Evolutionary conservation across 768 basidiomycete species (phyloP), one percentile per base, ranked within the genome.

Genomic region (Tulasnella sp.): DNA sequence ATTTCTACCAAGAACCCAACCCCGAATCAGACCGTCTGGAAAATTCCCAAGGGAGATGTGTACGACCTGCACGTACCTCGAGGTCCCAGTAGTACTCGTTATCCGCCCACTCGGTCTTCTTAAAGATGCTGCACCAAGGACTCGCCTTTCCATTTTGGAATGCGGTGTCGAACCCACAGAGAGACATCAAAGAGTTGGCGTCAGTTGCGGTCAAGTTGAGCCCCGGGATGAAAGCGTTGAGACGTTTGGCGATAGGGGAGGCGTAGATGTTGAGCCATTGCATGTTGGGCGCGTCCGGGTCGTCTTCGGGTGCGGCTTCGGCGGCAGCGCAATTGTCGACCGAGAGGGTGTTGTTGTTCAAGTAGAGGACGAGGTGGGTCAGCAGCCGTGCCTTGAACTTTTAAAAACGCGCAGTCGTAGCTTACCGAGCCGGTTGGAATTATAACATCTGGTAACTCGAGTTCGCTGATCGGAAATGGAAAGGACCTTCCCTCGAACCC

Each of bases 71-170:
- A 78, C 58, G 21, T 27, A 80, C 79, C 21, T 80, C 56, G 38
- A 80, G 75, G 40, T 80, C 79, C 44, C 58, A 62, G 19, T 58
- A 80, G 39, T 80, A 80, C 38, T 80, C 79, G 46, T 75, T 75
- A 9, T 36, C 21, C 74, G 12, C 34, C 79, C 79, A 80, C 56
- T 80, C 79, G 19, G 27, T 21, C 14, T 76, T 56, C 38, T 39
- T n/a, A 34, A 79, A 79, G 27, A 79, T 36, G 19, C 39, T 31
- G 52, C 79, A 79, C 79, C 79, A 79, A 3, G 40, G 74, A 68
- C 79, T 76, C 16, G 46, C 42, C 38, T 71, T 42, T 34, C 62
- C 68, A 38, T 75, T 74, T 7, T 38, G 27, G 38, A 38, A 72
- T 7, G 79, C 79, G 39, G 74, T 76, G 16, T 80, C 79, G 48